phyloP scores from a whole-genome alignment of 106 monocot genomes.

The Allium sativum region DNA sequence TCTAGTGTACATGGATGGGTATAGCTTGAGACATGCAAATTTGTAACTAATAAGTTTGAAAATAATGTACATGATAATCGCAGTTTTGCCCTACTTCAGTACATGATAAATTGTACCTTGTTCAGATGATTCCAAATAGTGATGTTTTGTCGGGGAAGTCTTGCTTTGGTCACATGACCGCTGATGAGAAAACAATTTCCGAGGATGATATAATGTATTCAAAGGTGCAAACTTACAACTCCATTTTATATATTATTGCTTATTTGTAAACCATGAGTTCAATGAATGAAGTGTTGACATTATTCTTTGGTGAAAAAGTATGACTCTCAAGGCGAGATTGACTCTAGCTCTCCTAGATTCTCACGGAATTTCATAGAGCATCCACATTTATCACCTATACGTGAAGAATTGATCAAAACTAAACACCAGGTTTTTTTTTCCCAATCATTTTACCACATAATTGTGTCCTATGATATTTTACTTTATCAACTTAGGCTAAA shows the following conservation, averaged over 20 bases:
- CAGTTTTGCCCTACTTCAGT: too few relatives aligned
- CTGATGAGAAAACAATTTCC: conserved; percentile 70
- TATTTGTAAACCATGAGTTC: background rate
- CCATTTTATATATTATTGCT: background rate
- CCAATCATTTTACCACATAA: too few relatives aligned
- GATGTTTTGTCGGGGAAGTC: conserved; percentile 25
- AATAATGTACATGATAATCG: too few relatives aligned
- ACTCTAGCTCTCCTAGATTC: conserved; percentile 20
- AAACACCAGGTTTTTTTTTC: conserved; percentile 14
- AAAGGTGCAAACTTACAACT: conserved; percentile 21
- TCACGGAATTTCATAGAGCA: conserved; percentile 26
- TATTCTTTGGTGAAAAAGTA: conserved; percentile 28
- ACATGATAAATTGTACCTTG: background rate
- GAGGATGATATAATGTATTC: conserved; percentile 59
- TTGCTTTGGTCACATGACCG: conserved; percentile 6
- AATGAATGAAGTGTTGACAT: background rate
- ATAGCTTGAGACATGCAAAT: too few relatives aligned
- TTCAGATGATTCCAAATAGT: conserved; percentile 64
- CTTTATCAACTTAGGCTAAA: too few relatives aligned
- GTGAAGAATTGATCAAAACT: conserved; percentile 29
- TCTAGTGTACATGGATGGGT: too few relatives aligned
- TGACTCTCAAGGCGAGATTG: conserved; percentile 26
- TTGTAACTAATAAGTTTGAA: too few relatives aligned
- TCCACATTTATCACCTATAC: conserved; percentile 46
- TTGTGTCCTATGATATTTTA: too few relatives aligned